A percentile compares a stretch with the other conserved stretches of the same genome.
These are phyloP conservation scores for Suillus subalutaceus DNA, from an alignment of 768 basidiomycete genomes.

Conservation along the genomic window DNA sequence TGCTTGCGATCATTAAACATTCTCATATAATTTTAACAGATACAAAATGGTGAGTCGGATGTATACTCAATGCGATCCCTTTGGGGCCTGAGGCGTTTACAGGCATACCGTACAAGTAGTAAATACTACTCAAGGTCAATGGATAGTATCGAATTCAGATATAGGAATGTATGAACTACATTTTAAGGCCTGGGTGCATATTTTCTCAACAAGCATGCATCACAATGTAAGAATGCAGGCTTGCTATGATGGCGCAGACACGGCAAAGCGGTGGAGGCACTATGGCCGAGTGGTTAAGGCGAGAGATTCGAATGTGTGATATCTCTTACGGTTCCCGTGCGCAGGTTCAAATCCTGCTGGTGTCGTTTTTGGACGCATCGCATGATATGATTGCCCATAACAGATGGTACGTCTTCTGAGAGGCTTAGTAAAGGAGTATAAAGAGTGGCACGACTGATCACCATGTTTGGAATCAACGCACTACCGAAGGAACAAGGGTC, in stretches of 20 bases:
- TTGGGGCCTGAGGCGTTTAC: not conserved
- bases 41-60: slow-evolving; percentile 46
- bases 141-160: not conserved
- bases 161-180: no score
- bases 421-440: no score
- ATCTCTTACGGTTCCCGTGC: slow-evolving; percentile 44
- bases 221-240: not conserved
- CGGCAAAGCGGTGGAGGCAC: slow-evolving; percentile 29
- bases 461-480: no score
- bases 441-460: no score
- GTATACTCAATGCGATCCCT: not conserved
- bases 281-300: slow-evolving; percentile 82
- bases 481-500: no score
- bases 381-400: no score
- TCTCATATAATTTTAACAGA: slow-evolving; percentile 25
- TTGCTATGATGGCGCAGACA: not conserved
- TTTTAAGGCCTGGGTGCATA: no score
- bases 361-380: slow-evolving; percentile 28
- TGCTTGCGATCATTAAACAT: not conserved
- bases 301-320: slow-evolving; percentile 61
- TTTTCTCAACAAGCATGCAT: no score
- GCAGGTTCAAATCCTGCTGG: slow-evolving; percentile 47
- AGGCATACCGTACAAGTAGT: slow-evolving; percentile 37
- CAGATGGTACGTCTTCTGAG: no score
- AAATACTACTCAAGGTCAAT: not conserved